Conservation (phyloP, 257 asterid species). For the Cinchona pubescens region DNA sequence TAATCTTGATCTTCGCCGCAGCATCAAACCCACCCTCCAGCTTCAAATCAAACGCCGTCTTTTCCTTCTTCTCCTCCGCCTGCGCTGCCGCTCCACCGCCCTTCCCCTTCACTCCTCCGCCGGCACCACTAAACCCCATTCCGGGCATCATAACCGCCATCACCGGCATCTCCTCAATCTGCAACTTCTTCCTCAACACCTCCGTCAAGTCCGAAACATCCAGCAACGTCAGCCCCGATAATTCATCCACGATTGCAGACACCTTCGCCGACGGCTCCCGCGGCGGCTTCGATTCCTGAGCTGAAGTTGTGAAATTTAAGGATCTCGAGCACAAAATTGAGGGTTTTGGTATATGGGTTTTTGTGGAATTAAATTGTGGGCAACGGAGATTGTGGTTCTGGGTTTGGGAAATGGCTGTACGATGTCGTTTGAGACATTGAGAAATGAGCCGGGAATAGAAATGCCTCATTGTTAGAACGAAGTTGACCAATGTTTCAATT, state of each 20-base stretch:
- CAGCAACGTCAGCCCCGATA: constrained; percentile 58
- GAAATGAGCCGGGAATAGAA: constrained; percentile 39
- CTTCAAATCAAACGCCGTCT: constrained; percentile 85
- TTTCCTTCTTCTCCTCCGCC: constrained; percentile 68
- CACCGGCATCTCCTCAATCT: constrained; percentile 72
- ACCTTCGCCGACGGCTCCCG: constrained; percentile 45
- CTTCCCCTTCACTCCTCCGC: constrained; percentile 41
- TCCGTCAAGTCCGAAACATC: constrained; percentile 72
- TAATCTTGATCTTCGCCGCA: constrained; percentile 69
- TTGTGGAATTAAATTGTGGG: not conserved
- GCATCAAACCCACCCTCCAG: constrained; percentile 89
- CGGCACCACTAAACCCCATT: constrained; percentile 58
- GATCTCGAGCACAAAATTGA: constrained; percentile 26
- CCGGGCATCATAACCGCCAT: constrained; percentile 91
- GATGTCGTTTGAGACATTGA: constrained; percentile 34
- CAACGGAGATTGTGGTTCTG: no score
- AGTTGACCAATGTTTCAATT: no score
- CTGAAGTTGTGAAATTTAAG: constrained; percentile 41
- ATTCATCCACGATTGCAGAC: constrained; percentile 53
- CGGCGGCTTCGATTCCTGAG: constrained; percentile 37
- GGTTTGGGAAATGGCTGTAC: no score
- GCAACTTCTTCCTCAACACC: constrained; percentile 54
- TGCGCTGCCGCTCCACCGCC: constrained; percentile 45
- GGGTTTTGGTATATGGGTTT: constrained; percentile 22
- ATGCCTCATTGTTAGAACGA: constrained; percentile 39